Percentiles rank a stretch among this genome's conserved stretches.
These are phyloP conservation scores for Taxawa tesnikishii DNA, from an alignment of 2,329 filamentous ascomycete species.

Conservation along the genomic window DNA sequence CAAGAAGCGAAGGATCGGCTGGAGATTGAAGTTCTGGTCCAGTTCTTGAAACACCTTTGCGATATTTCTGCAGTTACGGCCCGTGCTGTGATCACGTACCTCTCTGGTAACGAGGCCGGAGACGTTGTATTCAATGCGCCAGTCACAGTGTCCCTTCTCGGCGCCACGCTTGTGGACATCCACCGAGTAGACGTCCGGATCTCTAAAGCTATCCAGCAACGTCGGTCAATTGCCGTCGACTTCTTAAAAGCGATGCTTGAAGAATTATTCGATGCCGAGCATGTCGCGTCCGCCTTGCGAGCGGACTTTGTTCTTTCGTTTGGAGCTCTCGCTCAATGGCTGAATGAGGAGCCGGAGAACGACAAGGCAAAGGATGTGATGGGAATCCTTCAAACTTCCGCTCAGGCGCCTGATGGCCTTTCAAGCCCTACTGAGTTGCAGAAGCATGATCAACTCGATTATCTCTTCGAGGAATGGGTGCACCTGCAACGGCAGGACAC, in stretches of 20 bases:
- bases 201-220: slow-evolving; percentile 58
- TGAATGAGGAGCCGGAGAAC: slow-evolving; percentile 58
- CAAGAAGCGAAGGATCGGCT: slow-evolving; percentile 40
- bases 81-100: slow-evolving; percentile 38
- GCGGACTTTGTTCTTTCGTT: slow-evolving; percentile 78
- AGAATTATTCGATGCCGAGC: slow-evolving; percentile 64
- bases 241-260: slow-evolving; percentile 73
- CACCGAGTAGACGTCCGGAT: slow-evolving; percentile 50
- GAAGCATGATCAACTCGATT: slow-evolving; percentile 76
- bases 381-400: slow-evolving; percentile 45
- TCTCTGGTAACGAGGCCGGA: slow-evolving; percentile 38
- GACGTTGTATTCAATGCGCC: slow-evolving; percentile 51
- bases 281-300: slow-evolving; percentile 64
- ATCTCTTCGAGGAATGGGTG: slow-evolving; percentile 93
- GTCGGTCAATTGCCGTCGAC: slow-evolving; percentile 60
- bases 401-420: slow-evolving; percentile 43
- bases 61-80: slow-evolving; percentile 46
- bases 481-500: slow-evolving; percentile 67
- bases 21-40: slow-evolving; percentile 51
- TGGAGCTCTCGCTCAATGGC: slow-evolving; percentile 70
- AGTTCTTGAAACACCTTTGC: slow-evolving; percentile 50
- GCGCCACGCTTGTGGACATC: slow-evolving; percentile 48
- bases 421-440: slow-evolving; percentile 43
- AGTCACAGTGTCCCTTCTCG: slow-evolving; percentile 48
- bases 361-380: slow-evolving; percentile 60